These are phyloP conservation scores for Miamiensis avidus DNA, from an alignment of 169 alveolate species.

Conservation along the genomic window DNA sequence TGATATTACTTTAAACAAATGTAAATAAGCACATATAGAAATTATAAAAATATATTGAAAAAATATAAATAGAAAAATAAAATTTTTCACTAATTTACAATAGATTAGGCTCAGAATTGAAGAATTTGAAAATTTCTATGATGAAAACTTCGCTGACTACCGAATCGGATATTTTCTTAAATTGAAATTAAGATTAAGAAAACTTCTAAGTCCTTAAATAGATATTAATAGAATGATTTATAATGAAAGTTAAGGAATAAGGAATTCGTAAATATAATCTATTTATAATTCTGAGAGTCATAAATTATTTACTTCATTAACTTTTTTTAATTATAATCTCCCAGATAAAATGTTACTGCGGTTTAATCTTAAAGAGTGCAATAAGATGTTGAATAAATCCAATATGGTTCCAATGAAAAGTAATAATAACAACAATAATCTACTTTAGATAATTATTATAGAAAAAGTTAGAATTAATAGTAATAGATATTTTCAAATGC, in stretches of 20 bases:
- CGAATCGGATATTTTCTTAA: constrained; percentile 48
- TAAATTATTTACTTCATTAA: no score
- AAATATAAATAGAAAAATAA: neutral
- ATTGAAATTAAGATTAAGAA: constrained; percentile 47
- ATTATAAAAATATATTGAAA: neutral
- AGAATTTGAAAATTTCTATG: constrained; percentile 48
- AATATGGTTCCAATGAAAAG: no score
- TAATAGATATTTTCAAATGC: no score
- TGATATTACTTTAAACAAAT: constrained; percentile 34
- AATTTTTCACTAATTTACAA: neutral
- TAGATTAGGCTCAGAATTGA: constrained; percentile 46
- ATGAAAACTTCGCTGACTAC: constrained; percentile 41
- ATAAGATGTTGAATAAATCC: no score
- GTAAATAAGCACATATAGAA: neutral
- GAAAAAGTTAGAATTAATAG: no score
- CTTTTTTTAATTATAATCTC: no score
- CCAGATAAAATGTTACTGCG: no score
- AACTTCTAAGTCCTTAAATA: constrained; percentile 46
- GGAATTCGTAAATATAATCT: constrained; percentile 8
- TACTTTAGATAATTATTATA: no score
- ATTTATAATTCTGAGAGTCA: neutral
- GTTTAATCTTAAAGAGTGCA: no score
- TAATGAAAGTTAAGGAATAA: constrained; percentile 27
- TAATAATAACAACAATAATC: no score
- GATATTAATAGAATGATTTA: constrained; percentile 46